Base-by-base conservation (phyloP, 2,329 filamentous ascomycete species). In the Teratosphaeria gauchensis region DNA sequence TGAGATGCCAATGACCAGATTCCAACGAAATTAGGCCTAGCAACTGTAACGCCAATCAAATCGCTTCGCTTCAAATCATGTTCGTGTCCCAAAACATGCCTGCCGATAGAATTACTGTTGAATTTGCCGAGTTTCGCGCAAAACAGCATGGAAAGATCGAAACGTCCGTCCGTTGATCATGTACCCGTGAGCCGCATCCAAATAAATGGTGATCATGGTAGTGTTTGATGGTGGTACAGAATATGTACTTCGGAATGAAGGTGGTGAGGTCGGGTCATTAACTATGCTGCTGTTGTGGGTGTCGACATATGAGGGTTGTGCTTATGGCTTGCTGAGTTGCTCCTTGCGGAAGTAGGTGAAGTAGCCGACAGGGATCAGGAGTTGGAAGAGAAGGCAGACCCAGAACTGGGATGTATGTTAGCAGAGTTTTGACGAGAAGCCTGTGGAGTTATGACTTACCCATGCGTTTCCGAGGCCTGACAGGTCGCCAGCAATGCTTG, bases 291-390 rank as follows among this genome's bases (percentile, higher is more conserved):
- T 19, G 42, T 42, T 48, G 42, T 24, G 19, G 19, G 16, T 48
- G 24, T 28, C 24, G 24, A 28, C 24, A 28, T 28, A 28, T 2
- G 16, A 19, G n/a, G 4, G 4, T 4, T n/a, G 16, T 8, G 42
- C 55, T 65, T 59, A 73, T 56, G 81, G 81, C 72, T 83, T 83
- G 54, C 74, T 75, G 62, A 83, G 74, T 71, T 83, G 81, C 70
- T 83, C 81, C 72, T 82, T 82, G 59, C 81, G 72, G 72, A 83
- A 83, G 71, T 79, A 84, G 62, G 73, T 75, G 65, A 82, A 77
- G 68, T 78, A 84, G 54, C 81, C 80, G 69, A 82, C 74, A 62
- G 80, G 85, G 61, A 87, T 79, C 24, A 78, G 71, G 56, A 85
- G 68, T 68, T 88, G 84, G 58, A 82, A 75, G 7, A 77, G 59